Conservation (phyloP, 345 rosid species). For the Sonneratia caseolaris region DNA sequence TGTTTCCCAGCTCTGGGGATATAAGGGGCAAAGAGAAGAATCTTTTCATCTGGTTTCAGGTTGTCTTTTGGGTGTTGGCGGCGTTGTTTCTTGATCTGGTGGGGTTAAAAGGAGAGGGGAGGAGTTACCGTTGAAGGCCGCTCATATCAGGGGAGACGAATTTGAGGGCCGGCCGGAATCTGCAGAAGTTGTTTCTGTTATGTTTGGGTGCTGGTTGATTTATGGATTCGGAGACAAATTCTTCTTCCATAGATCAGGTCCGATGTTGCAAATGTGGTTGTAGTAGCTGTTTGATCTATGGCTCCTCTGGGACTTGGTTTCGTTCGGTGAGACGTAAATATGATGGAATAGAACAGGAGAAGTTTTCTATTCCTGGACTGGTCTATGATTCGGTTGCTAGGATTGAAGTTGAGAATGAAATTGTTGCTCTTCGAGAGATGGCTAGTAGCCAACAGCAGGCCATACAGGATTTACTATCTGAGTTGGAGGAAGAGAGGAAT, state of each 20-base stretch:
- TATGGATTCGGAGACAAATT: conserved; percentile 49
- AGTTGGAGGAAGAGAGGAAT: conserved; percentile 88
- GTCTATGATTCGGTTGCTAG: conserved; percentile 48
- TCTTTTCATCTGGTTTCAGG: not conserved
- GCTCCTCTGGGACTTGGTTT: conserved; percentile 38
- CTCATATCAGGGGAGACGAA: not conserved
- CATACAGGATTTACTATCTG: conserved; percentile 51
- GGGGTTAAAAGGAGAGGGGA: not conserved
- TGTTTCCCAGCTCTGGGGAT: not conserved
- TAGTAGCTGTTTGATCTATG: conserved; percentile 24
- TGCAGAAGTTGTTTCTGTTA: not conserved
- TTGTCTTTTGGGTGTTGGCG: not conserved
- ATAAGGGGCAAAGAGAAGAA: not conserved
- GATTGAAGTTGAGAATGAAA: conserved; percentile 73
- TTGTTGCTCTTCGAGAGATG: conserved; percentile 57
- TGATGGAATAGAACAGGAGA: conserved; percentile 44
- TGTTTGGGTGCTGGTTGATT: conserved; percentile 19
- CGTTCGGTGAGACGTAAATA: conserved; percentile 66
- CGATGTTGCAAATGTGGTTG: conserved; percentile 58
- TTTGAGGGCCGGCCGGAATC: conserved; percentile 1
- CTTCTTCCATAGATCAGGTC: conserved; percentile 21
- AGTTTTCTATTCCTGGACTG: conserved; percentile 43
- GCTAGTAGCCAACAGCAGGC: conserved; percentile 61
- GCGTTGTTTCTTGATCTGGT: not conserved
- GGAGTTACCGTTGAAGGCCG: not conserved